A percentile compares a stretch with the other conserved stretches of the same genome.
Conservation (phyloP, 768 basidiomycete species). For the Macrolepiota dolichaula region DNA sequence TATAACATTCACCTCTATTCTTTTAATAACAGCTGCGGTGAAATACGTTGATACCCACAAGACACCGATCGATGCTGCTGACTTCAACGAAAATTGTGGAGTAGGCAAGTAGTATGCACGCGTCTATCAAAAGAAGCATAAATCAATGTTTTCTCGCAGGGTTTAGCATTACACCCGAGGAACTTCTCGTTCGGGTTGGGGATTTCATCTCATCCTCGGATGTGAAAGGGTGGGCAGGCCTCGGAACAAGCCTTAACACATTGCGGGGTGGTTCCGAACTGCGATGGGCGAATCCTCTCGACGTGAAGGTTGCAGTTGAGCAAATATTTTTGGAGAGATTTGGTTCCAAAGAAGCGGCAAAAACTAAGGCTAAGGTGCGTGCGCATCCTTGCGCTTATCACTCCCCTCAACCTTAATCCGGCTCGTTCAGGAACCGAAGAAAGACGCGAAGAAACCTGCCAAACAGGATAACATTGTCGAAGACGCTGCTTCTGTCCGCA, state of each 20-base stretch:
- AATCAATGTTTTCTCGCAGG: conserved; percentile 41
- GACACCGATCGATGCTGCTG: conserved; percentile 57
- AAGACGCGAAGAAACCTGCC: conserved; percentile 35
- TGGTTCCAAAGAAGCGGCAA: conserved; percentile 66
- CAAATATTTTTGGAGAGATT: conserved; percentile 62
- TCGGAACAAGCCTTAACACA: conserved; percentile 63
- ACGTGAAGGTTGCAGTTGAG: conserved; percentile 81
- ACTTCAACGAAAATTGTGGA: conserved; percentile 80
- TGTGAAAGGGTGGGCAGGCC: conserved; percentile 68
- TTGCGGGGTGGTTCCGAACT: conserved; percentile 60
- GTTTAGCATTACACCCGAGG: conserved; percentile 68
- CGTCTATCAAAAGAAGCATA: not conserved
- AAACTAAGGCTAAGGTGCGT: conserved; percentile 64
- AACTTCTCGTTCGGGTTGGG: conserved; percentile 54
- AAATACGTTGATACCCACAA: conserved; percentile 68
- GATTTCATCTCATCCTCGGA: conserved; percentile 54
- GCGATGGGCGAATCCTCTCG: conserved; percentile 82
- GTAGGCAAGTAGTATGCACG: conserved; percentile 61
- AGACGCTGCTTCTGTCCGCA: conserved; percentile 38
- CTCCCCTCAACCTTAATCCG: not conserved
- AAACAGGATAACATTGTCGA: conserved; percentile 25
- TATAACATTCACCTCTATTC: not conserved
- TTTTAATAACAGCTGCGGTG: conserved; percentile 53
- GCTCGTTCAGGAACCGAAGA: conserved; percentile 45
- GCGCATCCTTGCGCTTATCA: not conserved